These are phyloP conservation scores for Phylloporus scabripes DNA, from an alignment of 768 basidiomycete species.

Conservation along the genomic window DNA sequence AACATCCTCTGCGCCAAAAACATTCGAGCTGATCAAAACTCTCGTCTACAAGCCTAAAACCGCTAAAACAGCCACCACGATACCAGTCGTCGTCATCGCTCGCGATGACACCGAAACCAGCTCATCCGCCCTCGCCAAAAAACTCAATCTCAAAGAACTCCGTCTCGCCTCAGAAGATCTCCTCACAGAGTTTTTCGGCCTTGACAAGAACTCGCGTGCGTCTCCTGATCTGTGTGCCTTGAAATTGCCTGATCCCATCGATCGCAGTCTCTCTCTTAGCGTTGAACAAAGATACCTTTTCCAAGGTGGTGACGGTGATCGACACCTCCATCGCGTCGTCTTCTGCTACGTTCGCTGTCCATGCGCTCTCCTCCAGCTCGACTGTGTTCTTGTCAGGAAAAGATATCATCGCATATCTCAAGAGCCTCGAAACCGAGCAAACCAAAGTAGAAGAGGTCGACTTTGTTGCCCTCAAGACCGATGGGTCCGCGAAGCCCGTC, in stretches of 20 bases:
- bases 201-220: slow-evolving; percentile 84
- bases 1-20: slow-evolving; percentile 43
- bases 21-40: slow-evolving; percentile 76
- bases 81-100: slow-evolving; percentile 85
- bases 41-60: slow-evolving; percentile 97
- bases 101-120: slow-evolving; percentile 80
- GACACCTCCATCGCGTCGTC: slow-evolving; percentile 75
- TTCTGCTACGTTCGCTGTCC: slow-evolving; percentile 61
- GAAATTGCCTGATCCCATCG: not conserved
- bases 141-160: slow-evolving; percentile 80
- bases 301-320: slow-evolving; percentile 68
- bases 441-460: slow-evolving; percentile 69
- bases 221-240: slow-evolving; percentile 12
- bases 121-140: slow-evolving; percentile 71
- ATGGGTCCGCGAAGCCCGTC: slow-evolving; percentile 36
- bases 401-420: slow-evolving; percentile 69
- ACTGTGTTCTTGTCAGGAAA: slow-evolving; percentile 77
- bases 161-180: slow-evolving; percentile 83
- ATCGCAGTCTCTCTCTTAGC: slow-evolving; percentile 75
- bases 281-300: slow-evolving; percentile 57
- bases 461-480: slow-evolving; percentile 54
- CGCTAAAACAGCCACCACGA: slow-evolving; percentile 77
- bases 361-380: slow-evolving; percentile 60
- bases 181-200: slow-evolving; percentile 74
- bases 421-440: slow-evolving; percentile 61